A percentile compares a stretch with the other conserved stretches of the same genome.
phyloP scores from a whole-genome alignment of 2,329 filamentous ascomycete species.

The Colletotrichum spinosum region DNA sequence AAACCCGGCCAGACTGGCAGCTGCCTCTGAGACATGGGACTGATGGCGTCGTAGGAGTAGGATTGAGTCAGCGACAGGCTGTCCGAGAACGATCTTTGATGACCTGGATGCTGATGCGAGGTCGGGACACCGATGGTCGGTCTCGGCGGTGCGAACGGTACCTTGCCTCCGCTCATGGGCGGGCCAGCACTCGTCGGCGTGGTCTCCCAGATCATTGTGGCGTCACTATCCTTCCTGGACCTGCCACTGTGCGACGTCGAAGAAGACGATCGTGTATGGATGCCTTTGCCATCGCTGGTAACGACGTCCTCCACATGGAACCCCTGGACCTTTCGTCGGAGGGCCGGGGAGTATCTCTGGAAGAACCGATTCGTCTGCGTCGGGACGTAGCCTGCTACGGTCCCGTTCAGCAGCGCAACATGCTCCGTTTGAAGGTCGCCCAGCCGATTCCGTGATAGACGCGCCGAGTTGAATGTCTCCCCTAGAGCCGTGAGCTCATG shows the following conservation, averaged over 20 bases:
- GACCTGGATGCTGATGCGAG: neutral
- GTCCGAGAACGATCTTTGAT: conserved; percentile 27
- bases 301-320: neutral
- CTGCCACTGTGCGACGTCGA: neutral
- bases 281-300: neutral
- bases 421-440: conserved; percentile 25
- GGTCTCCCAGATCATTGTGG: neutral
- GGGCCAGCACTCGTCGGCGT: neutral
- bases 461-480: conserved; percentile 13
- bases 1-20: conserved; percentile 18
- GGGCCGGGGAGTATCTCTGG: conserved; percentile 10
- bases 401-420: neutral
- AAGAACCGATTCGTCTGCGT: conserved; percentile 20
- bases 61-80: conserved; percentile 21
- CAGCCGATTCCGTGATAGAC: conserved; percentile 1
- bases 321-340: conserved; percentile 17
- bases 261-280: neutral
- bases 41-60: conserved; percentile 13
- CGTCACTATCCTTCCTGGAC: neutral
- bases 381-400: conserved; percentile 9
- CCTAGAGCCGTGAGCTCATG: conserved; percentile 18
- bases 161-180: neutral
- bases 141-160: conserved; percentile 5
- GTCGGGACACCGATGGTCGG: conserved; percentile 1
- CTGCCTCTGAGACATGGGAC: conserved; percentile 11